phyloP scores from a whole-genome alignment of 2,329 filamentous ascomycete species.

The Cladobotryum protrusum region DNA sequence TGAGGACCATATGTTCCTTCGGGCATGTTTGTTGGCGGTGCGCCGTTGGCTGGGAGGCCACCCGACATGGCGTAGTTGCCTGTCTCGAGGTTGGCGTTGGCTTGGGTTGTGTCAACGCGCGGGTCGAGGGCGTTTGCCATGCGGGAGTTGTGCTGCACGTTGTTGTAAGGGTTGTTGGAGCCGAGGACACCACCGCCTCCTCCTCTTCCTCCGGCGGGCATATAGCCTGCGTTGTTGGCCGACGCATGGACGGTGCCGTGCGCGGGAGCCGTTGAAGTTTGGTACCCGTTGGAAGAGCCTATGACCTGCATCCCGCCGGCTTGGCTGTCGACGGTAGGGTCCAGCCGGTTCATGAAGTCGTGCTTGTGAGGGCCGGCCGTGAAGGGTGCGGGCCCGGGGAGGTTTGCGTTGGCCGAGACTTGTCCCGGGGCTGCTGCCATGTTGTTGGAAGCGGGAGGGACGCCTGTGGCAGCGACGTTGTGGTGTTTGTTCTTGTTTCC shows the following conservation, averaged over 20 bases:
- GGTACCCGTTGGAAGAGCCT: neutral
- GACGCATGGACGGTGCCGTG: neutral
- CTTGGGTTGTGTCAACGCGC: slow-evolving; percentile 33
- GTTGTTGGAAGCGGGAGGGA: too few species aligned
- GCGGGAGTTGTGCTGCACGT: slow-evolving; percentile 27
- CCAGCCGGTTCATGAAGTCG: slow-evolving; percentile 13
- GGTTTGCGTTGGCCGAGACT: neutral
- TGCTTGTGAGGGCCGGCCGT: slow-evolving; percentile 14
- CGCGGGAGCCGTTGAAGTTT: neutral
- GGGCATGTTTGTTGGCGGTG: neutral
- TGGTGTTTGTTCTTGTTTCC: too few species aligned
- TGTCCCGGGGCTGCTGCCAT: neutral
- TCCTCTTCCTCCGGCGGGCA: neutral
- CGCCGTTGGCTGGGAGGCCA: neutral
- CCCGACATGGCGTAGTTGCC: slow-evolving; percentile 7
- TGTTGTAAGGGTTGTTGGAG: slow-evolving; percentile 7
- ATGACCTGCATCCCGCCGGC: slow-evolving; percentile 10
- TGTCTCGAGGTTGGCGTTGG: neutral
- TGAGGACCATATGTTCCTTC: slow-evolving; percentile 22
- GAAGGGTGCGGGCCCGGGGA: slow-evolving; percentile 13
- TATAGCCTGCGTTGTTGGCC: neutral
- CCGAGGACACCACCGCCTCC: slow-evolving; percentile 1
- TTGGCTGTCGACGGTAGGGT: slow-evolving; percentile 12
- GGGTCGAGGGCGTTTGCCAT: slow-evolving; percentile 41
- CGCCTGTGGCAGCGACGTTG: too few species aligned